phyloP scores from a whole-genome alignment of 495 filamentous ascomycete species.

The Chaetomium fimeti region DNA sequence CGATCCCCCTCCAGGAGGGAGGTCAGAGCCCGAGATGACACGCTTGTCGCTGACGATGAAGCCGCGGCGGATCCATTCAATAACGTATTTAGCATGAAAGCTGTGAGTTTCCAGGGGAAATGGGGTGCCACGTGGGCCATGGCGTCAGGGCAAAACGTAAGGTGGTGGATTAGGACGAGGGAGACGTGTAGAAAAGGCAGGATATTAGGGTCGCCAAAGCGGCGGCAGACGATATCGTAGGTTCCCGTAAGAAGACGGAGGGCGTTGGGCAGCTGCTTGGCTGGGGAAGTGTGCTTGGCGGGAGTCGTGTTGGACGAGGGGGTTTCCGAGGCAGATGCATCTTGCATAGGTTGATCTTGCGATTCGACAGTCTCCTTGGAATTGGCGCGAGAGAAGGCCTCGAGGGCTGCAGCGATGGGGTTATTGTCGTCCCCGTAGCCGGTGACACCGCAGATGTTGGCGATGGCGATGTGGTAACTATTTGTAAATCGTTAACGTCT shows the following conservation, averaged over 20 bases:
- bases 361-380: slow-evolving; percentile 18
- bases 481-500: slow-evolving; percentile 34
- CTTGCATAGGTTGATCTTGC: slow-evolving; percentile 26
- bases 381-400: slow-evolving; percentile 9
- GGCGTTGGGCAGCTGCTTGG: slow-evolving; percentile 31
- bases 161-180: slow-evolving; percentile 65
- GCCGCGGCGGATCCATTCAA: slow-evolving; percentile 35
- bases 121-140: slow-evolving; percentile 41
- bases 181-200: slow-evolving; percentile 67
- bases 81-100: slow-evolving; percentile 66
- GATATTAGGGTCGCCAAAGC: slow-evolving; percentile 61
- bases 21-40: slow-evolving; percentile 1
- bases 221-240: slow-evolving; percentile 55
- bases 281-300: slow-evolving; percentile 9
- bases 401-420: slow-evolving; percentile 37
- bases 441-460: slow-evolving; percentile 44
- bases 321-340: slow-evolving; percentile 20
- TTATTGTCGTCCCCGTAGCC: slow-evolving; percentile 43
- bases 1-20: neutral
- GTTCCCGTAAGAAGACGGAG: slow-evolving; percentile 36
- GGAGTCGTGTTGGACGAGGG: slow-evolving; percentile 7
- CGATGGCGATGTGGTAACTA: slow-evolving; percentile 59
- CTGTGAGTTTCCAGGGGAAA: slow-evolving; percentile 67
- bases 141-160: slow-evolving; percentile 52
- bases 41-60: neutral